These are phyloP conservation scores for Teunomyces atbi DNA, from an alignment of 805 yeast species.

Conservation along the genomic window DNA sequence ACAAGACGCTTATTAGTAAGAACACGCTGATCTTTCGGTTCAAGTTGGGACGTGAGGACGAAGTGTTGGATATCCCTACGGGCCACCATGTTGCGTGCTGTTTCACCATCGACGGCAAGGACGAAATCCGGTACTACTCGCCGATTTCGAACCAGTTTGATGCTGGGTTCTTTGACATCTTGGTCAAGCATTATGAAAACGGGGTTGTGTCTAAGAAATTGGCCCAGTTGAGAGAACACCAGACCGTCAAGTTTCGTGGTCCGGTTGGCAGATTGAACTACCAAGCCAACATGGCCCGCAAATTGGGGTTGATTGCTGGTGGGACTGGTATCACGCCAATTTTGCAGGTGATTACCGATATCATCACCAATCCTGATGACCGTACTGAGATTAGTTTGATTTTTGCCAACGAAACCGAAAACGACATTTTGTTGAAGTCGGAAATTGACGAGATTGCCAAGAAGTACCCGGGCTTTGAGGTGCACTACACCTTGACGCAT, in stretches of 20 bases:
- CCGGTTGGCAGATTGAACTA: conserved; percentile 75
- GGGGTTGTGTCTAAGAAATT: conserved; percentile 69
- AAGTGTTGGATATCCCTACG: conserved; percentile 63
- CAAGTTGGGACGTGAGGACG: conserved; percentile 58
- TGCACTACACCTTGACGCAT: conserved; percentile 55
- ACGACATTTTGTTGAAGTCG: conserved; percentile 68
- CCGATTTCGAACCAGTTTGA: conserved; percentile 73
- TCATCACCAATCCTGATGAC: conserved; percentile 70
- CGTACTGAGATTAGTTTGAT: conserved; percentile 58
- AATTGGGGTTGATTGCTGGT: conserved; percentile 73
- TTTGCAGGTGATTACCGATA: conserved; percentile 70
- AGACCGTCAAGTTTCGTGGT: conserved; percentile 69
- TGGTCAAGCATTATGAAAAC: conserved; percentile 71
- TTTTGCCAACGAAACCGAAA: conserved; percentile 73
- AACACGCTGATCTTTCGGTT: conserved; percentile 75
- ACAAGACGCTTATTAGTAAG: conserved; percentile 69
- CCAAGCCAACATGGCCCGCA: conserved; percentile 54
- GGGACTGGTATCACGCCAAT: conserved; percentile 92
- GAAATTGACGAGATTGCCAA: conserved; percentile 70
- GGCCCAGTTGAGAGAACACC: conserved; percentile 64
- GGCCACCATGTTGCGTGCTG: conserved; percentile 74
- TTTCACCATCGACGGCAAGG: conserved; percentile 47
- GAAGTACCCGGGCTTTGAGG: conserved; percentile 60
- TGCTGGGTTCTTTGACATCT: conserved; percentile 69
- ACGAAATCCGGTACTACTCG: conserved; percentile 64